phyloP scores from a whole-genome alignment of 306 rosid species.

The Dalbergia cochinchinensis region DNA sequence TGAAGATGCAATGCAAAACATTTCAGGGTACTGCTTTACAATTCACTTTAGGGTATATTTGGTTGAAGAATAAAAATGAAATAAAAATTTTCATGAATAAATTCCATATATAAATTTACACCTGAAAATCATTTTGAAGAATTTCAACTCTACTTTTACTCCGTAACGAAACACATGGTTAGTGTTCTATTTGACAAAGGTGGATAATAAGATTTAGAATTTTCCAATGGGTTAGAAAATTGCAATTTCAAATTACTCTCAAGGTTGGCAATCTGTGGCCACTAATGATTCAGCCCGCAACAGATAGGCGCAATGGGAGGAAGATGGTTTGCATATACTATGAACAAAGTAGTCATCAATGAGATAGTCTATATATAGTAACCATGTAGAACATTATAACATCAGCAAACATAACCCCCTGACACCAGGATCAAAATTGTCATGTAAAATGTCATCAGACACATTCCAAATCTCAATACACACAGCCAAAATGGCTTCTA shows the following conservation, averaged over 20 bases:
- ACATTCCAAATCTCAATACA: conserved; percentile 39
- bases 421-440: conserved; percentile 47
- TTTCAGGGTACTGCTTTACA: neutral
- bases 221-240: neutral
- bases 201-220: conserved; percentile 19
- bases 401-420: conserved; percentile 49
- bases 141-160: too few species aligned
- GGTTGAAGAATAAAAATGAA: too few species aligned
- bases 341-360: conserved; percentile 22
- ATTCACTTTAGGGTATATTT: neutral
- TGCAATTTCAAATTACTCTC: neutral
- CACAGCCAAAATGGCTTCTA: conserved; percentile 36
- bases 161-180: too few species aligned
- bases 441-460: conserved; percentile 38
- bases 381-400: conserved; percentile 43
- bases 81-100: too few species aligned
- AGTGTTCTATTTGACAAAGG: conserved; percentile 1
- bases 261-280: neutral
- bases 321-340: conserved; percentile 15
- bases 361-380: conserved; percentile 26
- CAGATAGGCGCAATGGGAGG: conserved; percentile 4
- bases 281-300: neutral
- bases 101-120: too few species aligned
- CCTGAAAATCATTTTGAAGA: too few species aligned
- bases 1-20: neutral